Percentiles rank a stretch among this genome's conserved stretches.
These are phyloP conservation scores for Xylaria sp. DNA, from an alignment of 2,329 filamentous ascomycete species.

Conservation along the genomic window DNA sequence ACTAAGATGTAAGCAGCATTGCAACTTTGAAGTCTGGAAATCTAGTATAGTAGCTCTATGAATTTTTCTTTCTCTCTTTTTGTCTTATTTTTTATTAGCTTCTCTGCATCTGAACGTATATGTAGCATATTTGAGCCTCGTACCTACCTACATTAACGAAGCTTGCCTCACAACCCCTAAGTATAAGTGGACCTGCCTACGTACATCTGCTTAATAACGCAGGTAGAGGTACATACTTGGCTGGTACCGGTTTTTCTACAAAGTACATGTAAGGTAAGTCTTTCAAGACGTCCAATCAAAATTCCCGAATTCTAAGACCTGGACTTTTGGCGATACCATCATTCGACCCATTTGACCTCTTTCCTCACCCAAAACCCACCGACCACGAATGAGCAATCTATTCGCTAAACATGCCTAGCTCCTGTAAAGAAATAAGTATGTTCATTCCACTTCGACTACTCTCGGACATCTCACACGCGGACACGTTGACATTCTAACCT, in stretches of 20 bases:
- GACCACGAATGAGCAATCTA: not conserved
- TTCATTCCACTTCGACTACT: slow-evolving; percentile 33
- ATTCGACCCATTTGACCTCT: slow-evolving; percentile 14
- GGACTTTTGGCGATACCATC: slow-evolving; percentile 19
- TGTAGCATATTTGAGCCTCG: too few relatives aligned
- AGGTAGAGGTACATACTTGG: not conserved
- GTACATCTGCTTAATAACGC: too few relatives aligned
- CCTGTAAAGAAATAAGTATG: slow-evolving; percentile 96
- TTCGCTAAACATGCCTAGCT: slow-evolving; percentile 79
- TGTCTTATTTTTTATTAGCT: too few relatives aligned
- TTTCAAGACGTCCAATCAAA: slow-evolving; percentile 19
- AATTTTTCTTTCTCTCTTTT: too few relatives aligned
- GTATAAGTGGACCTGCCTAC: too few relatives aligned
- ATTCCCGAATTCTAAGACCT: slow-evolving; percentile 3
- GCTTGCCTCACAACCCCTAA: too few relatives aligned
- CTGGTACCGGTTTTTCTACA: not conserved
- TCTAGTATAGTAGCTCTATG: too few relatives aligned
- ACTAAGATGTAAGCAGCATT: not conserved
- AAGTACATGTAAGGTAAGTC: slow-evolving; percentile 20
- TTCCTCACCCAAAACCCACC: not conserved
- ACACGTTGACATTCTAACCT: slow-evolving; percentile 10
- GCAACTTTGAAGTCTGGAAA: not conserved
- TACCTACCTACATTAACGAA: too few relatives aligned
- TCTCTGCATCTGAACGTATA: too few relatives aligned
- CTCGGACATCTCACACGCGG: not conserved